Evolutionary conservation across 176 grass and related monocot genomes (phyloP), one percentile per base, ranked within the genome.

Genomic region (Oryza officinalis): DNA sequence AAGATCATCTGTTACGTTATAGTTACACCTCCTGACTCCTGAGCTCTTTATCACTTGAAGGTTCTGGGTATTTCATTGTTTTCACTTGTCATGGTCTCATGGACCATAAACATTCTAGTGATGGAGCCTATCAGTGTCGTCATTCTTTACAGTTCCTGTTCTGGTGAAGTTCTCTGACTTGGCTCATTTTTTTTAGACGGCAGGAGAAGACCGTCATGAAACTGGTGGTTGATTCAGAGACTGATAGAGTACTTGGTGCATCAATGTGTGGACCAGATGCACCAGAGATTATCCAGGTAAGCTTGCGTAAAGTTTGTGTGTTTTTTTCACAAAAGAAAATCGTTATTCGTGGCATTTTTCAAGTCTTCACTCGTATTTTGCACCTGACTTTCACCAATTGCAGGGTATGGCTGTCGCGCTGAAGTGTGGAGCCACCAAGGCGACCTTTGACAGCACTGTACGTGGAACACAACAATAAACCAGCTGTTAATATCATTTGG

Each of bases 361-460:
- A 14, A 14, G 44, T 74, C 0, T 7, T 49, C 3, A 18, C 70
- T 52, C 2, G 32, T 84, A 22, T 61, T 80, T 27, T 33, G 28
- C 27, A 6, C 69, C 9, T 65, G 26, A 38, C 27, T 49, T 49
- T 50, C 30, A 17, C 35, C 13, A 57, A 81, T 82, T 82, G 37
- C 82, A 95, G 96, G 96, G 96, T 13, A 90, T 98, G 46, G 96
- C 93, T 72, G 67, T 98, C 41, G 96, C 93, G 5, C 52, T 98
- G 43, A 98, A 98, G 70, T 94, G 91, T 78, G 91, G 96, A 84
- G 96, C 96, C 57, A 98, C 96, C 80, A 98, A 98, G 77, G 89
- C 89, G 13, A 84, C 79, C 67, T 95, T 98, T 30, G 96, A 95
- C 65, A 89, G 89, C 85, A 98, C 93, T 28, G 96, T 98, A 85